These are phyloP conservation scores for Escallonia rubra DNA, from an alignment of 129 eudicot species.

Conservation along the genomic window DNA sequence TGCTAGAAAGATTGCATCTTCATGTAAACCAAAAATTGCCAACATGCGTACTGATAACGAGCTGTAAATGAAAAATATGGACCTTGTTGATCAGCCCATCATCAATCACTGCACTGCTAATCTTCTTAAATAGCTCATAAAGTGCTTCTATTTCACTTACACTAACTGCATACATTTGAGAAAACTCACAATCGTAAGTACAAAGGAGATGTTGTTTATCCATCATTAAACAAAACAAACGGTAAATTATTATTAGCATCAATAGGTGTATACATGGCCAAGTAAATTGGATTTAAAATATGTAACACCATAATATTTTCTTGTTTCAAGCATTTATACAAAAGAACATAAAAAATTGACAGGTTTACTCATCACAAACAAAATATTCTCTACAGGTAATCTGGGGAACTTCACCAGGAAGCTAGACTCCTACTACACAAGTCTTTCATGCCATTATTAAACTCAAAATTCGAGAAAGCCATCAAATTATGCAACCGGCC, in stretches of 20 bases:
- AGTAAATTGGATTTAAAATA: too few relatives aligned
- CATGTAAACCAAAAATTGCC: not conserved
- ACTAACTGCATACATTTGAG: slow-evolving; percentile 56
- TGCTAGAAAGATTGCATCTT: slow-evolving; percentile 1
- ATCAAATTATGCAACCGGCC: too few relatives aligned
- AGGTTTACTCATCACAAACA: too few relatives aligned
- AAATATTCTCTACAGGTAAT: too few relatives aligned
- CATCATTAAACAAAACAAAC: not conserved
- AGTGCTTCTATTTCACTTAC: slow-evolving; percentile 92
- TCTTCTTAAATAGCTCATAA: slow-evolving; percentile 83
- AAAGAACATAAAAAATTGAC: too few relatives aligned
- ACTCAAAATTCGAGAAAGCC: too few relatives aligned
- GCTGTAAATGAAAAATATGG: not conserved
- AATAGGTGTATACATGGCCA: not conserved
- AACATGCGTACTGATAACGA: not conserved
- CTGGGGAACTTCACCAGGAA: too few relatives aligned
- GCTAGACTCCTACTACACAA: too few relatives aligned
- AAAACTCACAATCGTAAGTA: slow-evolving; percentile 3
- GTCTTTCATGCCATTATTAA: too few relatives aligned
- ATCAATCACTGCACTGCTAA: slow-evolving; percentile 86
- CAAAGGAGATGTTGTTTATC: not conserved
- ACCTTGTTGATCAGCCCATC: slow-evolving; percentile 91
- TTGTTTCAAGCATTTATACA: too few relatives aligned
- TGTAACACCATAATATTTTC: too few relatives aligned
- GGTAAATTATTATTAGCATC: not conserved